Conservation (phyloP, 2,329 filamentous ascomycete genomes). For the Stemphylium beticola region DNA sequence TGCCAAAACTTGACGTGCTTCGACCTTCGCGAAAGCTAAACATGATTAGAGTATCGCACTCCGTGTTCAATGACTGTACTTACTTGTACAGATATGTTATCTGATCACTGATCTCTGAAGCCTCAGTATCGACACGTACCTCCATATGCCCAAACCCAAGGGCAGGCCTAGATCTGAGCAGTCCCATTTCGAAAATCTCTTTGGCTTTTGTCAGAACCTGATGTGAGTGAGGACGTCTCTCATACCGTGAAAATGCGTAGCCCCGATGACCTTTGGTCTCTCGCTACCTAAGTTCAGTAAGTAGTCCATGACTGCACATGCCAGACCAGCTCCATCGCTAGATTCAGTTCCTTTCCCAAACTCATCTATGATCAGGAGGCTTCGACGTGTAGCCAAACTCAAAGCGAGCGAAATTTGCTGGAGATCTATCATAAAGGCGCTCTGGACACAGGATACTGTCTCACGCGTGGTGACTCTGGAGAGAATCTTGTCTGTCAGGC, state of each 20-base stretch:
- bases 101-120: conserved; percentile 63
- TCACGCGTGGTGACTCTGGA: conserved; percentile 81
- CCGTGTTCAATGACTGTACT: conserved; percentile 24
- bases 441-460: conserved; percentile 68
- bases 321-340: conserved; percentile 68
- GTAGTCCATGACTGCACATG: conserved; percentile 66
- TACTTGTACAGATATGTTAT: conserved; percentile 76
- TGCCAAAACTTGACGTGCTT: conserved; percentile 83
- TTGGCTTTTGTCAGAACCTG: not conserved
- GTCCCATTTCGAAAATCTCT: conserved; percentile 73
- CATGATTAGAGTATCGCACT: conserved; percentile 15
- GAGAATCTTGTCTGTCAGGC: conserved; percentile 90
- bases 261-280: conserved; percentile 65
- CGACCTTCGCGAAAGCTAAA: conserved; percentile 64
- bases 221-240: not conserved
- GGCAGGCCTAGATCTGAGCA: conserved; percentile 58
- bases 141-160: conserved; percentile 75
- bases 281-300: conserved; percentile 57
- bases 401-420: conserved; percentile 83
- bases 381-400: conserved; percentile 74
- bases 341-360: conserved; percentile 77
- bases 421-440: conserved; percentile 80
- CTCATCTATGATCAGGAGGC: conserved; percentile 89
- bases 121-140: conserved; percentile 64
- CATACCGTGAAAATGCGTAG: conserved; percentile 68